Evolutionary conservation across 2,329 filamentous ascomycete species (phyloP).

Genomic region (Fusarium palustre): DNA sequence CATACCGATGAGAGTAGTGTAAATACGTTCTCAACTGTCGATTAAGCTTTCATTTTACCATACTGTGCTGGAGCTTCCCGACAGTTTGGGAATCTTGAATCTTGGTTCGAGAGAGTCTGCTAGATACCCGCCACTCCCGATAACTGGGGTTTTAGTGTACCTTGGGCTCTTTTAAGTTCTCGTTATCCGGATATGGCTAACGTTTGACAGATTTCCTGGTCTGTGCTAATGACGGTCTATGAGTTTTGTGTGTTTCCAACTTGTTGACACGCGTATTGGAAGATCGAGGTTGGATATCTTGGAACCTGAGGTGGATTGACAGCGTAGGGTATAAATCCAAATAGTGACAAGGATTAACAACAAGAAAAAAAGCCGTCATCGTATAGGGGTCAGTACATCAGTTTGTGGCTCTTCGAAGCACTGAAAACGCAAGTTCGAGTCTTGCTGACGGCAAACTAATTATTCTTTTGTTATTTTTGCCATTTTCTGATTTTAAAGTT

Average conservation of each 20-base stretch:
- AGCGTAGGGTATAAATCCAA: not conserved
- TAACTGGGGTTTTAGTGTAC: constrained; percentile 28
- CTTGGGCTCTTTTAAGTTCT: constrained; percentile 1
- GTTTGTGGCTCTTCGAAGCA: constrained; percentile 47
- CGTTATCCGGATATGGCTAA: not conserved
- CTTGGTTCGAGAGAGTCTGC: constrained; percentile 8
- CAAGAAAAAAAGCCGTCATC: constrained; percentile 36
- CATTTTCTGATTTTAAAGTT: not conserved
- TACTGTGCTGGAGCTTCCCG: constrained; percentile 23
- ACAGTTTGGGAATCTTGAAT: constrained; percentile 17
- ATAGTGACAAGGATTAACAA: constrained; percentile 3
- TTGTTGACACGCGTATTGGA: not conserved
- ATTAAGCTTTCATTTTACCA: not conserved
- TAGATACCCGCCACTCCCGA: constrained; percentile 37
- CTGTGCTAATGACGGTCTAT: not conserved
- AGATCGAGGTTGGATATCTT: too few relatives aligned
- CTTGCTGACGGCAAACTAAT: constrained; percentile 37
- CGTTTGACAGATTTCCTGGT: not conserved
- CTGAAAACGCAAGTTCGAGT: constrained; percentile 51
- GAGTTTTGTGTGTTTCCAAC: not conserved
- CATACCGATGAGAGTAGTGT: constrained; percentile 13
- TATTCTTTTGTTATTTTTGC: constrained; percentile 8
- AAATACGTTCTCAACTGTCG: not conserved
- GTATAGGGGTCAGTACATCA: constrained; percentile 50
- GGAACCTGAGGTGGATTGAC: too few relatives aligned